Conservation (phyloP, 495 filamentous ascomycete genomes). For the Hypoxylon fuscum region DNA sequence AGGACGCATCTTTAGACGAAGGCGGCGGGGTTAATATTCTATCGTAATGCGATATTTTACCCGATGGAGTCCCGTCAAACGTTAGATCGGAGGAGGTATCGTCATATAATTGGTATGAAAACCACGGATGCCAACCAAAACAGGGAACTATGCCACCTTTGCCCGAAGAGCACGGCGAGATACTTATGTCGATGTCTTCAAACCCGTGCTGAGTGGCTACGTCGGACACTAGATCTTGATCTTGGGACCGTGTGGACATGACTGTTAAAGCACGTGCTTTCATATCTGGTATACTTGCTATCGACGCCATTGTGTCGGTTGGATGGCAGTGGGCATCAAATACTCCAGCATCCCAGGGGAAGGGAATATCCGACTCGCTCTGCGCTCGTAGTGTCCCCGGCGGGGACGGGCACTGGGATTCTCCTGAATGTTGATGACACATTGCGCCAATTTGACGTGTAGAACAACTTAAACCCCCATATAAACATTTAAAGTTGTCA, state of each 20-base stretch:
- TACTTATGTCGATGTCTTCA: slow-evolving; percentile 24
- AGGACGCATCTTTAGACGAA: slow-evolving; percentile 59
- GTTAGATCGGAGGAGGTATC: slow-evolving; percentile 55
- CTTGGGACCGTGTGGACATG: slow-evolving; percentile 88
- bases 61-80: slow-evolving; percentile 46
- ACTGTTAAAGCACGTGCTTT: slow-evolving; percentile 78
- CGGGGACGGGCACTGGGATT: slow-evolving; percentile 1
- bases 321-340: slow-evolving; percentile 97
- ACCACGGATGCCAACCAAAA: slow-evolving; percentile 99
- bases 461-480: too few species aligned
- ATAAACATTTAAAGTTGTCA: too few species aligned
- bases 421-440: slow-evolving; percentile 33
- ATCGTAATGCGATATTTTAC: slow-evolving; percentile 77
- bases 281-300: slow-evolving; percentile 76
- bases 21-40: slow-evolving; percentile 69
- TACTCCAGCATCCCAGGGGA: slow-evolving; percentile 88
- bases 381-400: slow-evolving; percentile 6
- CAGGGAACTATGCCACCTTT: slow-evolving; percentile 69
- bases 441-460: slow-evolving; percentile 8
- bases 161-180: slow-evolving; percentile 10
- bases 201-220: slow-evolving; percentile 63
- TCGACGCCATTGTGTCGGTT: slow-evolving; percentile 89
- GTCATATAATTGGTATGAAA: slow-evolving; percentile 86
- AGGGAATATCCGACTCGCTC: slow-evolving; percentile 33
- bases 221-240: slow-evolving; percentile 83